Conservation (phyloP, 1,284 basidiomycete species). For the Cryptococcus sp. region DNA sequence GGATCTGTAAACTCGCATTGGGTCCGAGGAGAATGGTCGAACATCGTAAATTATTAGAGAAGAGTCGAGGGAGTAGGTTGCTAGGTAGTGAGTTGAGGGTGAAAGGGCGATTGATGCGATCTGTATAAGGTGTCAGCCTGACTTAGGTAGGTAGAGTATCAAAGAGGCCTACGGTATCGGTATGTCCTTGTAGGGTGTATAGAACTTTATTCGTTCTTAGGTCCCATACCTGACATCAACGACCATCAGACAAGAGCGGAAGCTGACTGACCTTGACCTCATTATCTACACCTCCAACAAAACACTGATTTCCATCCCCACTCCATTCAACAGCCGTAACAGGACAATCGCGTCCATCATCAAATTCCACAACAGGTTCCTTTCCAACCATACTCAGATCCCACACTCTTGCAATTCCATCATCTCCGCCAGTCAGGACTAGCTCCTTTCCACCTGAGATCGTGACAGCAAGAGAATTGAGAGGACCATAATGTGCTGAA, state of each 20-base stretch:
- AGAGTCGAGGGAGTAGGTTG: conserved; percentile 83
- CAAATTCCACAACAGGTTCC: conserved; percentile 69
- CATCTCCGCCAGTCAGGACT: conserved; percentile 77
- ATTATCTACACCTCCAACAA: conserved; percentile 86
- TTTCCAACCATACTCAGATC: conserved; percentile 73
- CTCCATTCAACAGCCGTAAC: conserved; percentile 91
- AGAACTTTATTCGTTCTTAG: conserved; percentile 73
- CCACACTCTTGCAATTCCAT: conserved; percentile 83
- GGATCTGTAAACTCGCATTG: conserved; percentile 71
- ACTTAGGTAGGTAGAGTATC: background rate
- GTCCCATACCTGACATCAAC: conserved; percentile 65
- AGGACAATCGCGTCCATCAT: conserved; percentile 68
- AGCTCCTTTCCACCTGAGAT: conserved; percentile 69
- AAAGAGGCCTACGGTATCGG: conserved; percentile 63
- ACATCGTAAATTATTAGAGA: conserved; percentile 83
- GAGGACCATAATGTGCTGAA: conserved; percentile 73
- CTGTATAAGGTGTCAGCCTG: conserved; percentile 14
- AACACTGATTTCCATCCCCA: conserved; percentile 76
- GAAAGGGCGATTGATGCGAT: conserved; percentile 78
- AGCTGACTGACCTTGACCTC: conserved; percentile 72
- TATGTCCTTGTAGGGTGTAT: conserved; percentile 71
- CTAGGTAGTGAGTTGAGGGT: conserved; percentile 75
- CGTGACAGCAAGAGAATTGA: conserved; percentile 83
- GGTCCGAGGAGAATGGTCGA: conserved; percentile 79
- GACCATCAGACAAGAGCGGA: background rate